Base-by-base conservation (phyloP, 345 rosid genomes). In the Euclidium syriacum region DNA sequence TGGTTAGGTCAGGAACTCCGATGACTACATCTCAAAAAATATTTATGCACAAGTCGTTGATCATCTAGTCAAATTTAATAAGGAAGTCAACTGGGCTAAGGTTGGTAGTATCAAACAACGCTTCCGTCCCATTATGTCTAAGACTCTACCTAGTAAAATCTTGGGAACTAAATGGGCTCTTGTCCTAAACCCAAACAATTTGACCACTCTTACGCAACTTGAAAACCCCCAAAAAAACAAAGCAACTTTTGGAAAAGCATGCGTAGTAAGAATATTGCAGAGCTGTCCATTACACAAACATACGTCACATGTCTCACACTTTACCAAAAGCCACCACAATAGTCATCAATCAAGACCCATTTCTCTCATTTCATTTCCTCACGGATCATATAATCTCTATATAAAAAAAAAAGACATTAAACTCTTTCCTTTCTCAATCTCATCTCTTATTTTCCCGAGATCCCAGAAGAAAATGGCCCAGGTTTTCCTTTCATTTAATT, bases 391-490 rank as follows among this genome's bases (percentile, higher is more conserved):
- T 58, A 10, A 24, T 19, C 20, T 48, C 12, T 32, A 35, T 0
- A 2, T 3, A 20, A 11, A 27, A 27, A 10, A 23, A 40, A 25
- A 41, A 32, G 0, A 10, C 5, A 43, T 25, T 49, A n/a, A 53
- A 39, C 24, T 48, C 60, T 64, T 20, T 64, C 54, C 5, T 49
- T 46, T 47, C 64, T 70, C 52, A 59, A 63, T 70, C 64, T 48
- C 60, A 22, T 39, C 65, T 64, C 54, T 51, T 39, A 1, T 12
- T 57, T 25, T 41, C 57, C 41, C 54, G 64, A 56, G 59, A 57
- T 56, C 33, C 59, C 40, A 39, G 46, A 49, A 27, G 26, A 32
- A n/a, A 32, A 83, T 86, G 94, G 90, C 87, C 44, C 94, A 81
- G 90, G 90, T 86, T 67, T 47, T 43, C 26, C n/a, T 4, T n/a